Evolutionary conservation across 2,329 filamentous ascomycete species (phyloP), one percentile per base, ranked within the genome.

Genomic region (Xylariaceae sp.): DNA sequence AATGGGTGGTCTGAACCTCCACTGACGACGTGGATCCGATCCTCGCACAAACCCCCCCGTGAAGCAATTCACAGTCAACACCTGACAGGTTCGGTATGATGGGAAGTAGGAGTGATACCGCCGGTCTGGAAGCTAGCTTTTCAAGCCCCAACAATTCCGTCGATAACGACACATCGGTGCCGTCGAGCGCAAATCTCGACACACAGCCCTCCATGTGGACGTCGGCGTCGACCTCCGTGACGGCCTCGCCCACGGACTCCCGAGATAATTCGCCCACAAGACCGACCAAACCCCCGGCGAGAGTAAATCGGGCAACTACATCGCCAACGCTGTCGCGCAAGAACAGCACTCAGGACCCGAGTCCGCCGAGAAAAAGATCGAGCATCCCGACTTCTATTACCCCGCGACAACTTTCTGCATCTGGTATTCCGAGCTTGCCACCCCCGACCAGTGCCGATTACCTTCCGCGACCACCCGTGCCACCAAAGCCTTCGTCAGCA

Each of bases 381-480:
- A 79, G 74, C 54, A 75, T 80, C 53, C 79, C 84, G 37, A 83
- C 84, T 30, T 78, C 83, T 29, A 76, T 85, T 26, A 58, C 60
- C 76, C 85, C 54, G 80, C 87, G 70, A 81, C 84, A 56, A 32
- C 75, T 92, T 47, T 87, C 88, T 12, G 80, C 87, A 39, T 75
- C 84, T 37, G 84, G 77, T 60, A 86, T 84, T 47, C 86, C 89
- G 6, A 79, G 81, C 50, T 74, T 92, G 37, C 80, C 81, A 47
- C 79, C 85, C 35, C 70, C 78, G 5, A 70, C 77, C 0, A 53
- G 42, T 41, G 76, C 83, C 55, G 88, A 95, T 60, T 71, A 80
- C 5, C 75, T 76, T 30, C 72, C 80, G 63, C 85, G 84, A 71
- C 75, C 81, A 51, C 78, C 84, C 44, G 79, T 80, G 58, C 82